Conservation (phyloP, 2,329 filamentous ascomycete species). For the Boeremia lycopersici region DNA sequence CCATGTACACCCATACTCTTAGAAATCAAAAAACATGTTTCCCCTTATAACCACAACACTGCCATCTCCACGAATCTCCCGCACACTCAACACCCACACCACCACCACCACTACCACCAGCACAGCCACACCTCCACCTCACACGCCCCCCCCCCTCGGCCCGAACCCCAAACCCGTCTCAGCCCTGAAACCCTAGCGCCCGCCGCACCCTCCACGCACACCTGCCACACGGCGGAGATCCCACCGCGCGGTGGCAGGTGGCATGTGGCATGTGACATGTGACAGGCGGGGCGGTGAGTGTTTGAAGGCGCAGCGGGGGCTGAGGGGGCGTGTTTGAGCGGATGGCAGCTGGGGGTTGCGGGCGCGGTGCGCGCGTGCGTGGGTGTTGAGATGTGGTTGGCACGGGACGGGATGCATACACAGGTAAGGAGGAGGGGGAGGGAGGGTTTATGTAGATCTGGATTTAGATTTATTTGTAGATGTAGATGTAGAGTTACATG, state of each 20-base stretch:
- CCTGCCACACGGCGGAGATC: not conserved
- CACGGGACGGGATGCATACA: not conserved
- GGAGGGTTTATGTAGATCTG: not conserved
- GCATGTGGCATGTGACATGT: constrained; percentile 4
- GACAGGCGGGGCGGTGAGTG: not conserved
- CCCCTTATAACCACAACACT: too few relatives aligned
- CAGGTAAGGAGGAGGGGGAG: not conserved
- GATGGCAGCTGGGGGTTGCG: too few relatives aligned
- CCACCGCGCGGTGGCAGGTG: not conserved
- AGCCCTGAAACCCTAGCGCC: constrained; percentile 8
- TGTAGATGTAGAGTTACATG: not conserved
- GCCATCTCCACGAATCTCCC: too few relatives aligned
- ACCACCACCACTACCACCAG: too few relatives aligned
- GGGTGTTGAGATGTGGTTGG: too few relatives aligned
- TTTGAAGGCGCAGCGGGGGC: too few relatives aligned
- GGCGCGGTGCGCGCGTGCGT: too few relatives aligned
- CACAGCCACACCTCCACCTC: not conserved
- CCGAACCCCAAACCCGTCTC: not conserved
- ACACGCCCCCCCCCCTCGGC: not conserved
- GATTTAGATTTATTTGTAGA: too few relatives aligned
- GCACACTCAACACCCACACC: too few relatives aligned
- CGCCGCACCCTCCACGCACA: not conserved
- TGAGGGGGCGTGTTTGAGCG: too few relatives aligned
- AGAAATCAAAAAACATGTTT: too few relatives aligned
- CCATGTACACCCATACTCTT: too few relatives aligned